Evolutionary conservation across 1,139 yeast species (phyloP).

Genomic region (Suzukiozyma palmioleophila): DNA sequence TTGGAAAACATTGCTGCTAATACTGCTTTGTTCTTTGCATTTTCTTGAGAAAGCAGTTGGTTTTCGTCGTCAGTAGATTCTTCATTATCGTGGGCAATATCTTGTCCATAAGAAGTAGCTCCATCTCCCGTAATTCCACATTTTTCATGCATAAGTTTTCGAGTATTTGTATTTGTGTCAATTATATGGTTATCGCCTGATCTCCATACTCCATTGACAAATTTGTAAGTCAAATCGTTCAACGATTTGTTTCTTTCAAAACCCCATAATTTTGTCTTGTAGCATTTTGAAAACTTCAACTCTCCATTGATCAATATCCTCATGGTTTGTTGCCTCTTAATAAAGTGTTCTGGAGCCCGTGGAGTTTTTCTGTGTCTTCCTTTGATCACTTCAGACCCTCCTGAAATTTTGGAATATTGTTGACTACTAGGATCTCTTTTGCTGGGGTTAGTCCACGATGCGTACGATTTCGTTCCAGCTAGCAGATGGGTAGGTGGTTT

Average conservation of each 20-base stretch:
- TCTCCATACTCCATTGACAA: conserved; percentile 68
- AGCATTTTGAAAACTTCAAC: conserved; percentile 52
- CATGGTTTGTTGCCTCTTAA: conserved; percentile 53
- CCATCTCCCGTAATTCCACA: conserved; percentile 25
- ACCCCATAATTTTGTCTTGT: conserved; percentile 88
- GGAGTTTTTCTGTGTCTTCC: conserved; percentile 61
- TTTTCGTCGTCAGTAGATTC: conserved; percentile 21
- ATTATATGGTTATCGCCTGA: conserved; percentile 79
- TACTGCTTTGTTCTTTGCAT: conserved; percentile 37
- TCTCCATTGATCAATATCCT: conserved; percentile 62
- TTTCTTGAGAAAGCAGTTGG: conserved; percentile 28
- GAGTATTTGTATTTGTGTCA: conserved; percentile 31
- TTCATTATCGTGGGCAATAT: conserved; percentile 15
- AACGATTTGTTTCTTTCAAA: conserved; percentile 60
- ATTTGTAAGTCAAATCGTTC: conserved; percentile 61
- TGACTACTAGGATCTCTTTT: conserved; percentile 14
- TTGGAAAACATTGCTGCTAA: conserved; percentile 48
- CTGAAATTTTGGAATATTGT: conserved; percentile 21
- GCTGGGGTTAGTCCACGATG: conserved; percentile 18
- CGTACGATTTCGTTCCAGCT: conserved; percentile 34
- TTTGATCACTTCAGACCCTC: conserved; percentile 46
- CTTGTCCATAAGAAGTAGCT: conserved; percentile 15
- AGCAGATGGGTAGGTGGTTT: conserved; percentile 29
- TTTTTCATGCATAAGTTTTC: background rate
- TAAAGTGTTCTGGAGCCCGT: conserved; percentile 37